These are phyloP conservation scores for Marchantia polymorpha DNA, from an alignment of 225 moss, liverwort and hornwort species.

Conservation along the genomic window DNA sequence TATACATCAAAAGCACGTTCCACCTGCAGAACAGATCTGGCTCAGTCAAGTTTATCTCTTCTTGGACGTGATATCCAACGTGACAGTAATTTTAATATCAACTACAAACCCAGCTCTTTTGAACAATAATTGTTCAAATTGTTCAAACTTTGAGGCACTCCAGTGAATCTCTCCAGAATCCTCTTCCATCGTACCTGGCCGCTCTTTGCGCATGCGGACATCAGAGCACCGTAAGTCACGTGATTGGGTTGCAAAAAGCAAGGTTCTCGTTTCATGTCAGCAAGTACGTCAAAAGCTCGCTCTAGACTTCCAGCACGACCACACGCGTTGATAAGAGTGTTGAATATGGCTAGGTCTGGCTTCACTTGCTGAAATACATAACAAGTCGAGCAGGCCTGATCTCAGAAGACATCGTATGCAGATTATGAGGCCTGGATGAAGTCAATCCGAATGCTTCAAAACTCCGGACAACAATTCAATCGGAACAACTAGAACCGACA, in stretches of 20 bases:
- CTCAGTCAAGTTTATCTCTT: too few species aligned
- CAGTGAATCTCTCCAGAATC: too few species aligned
- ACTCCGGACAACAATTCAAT: too few species aligned
- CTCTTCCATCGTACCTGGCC: slow-evolving; percentile 57
- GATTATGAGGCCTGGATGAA: too few species aligned
- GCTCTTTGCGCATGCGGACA: slow-evolving; percentile 78
- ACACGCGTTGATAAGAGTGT: slow-evolving; percentile 88
- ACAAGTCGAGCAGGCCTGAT: too few species aligned
- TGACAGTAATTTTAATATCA: too few species aligned
- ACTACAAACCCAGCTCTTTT: too few species aligned
- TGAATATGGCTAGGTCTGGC: slow-evolving; percentile 91
- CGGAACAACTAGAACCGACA: background rate
- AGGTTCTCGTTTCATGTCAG: slow-evolving; percentile 86
- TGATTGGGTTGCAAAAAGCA: slow-evolving; percentile 74
- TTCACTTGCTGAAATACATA: slow-evolving; percentile 59
- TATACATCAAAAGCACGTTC: slow-evolving; percentile 88
- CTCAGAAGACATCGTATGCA: too few species aligned
- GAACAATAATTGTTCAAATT: too few species aligned
- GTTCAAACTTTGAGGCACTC: too few species aligned
- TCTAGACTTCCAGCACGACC: slow-evolving; percentile 90
- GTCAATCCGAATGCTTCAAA: too few species aligned
- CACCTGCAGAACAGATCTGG: slow-evolving; percentile 41
- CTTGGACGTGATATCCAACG: too few species aligned
- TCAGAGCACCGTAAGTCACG: slow-evolving; percentile 81
- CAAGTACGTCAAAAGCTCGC: slow-evolving; percentile 89